Conservation (phyloP, 2,329 filamentous ascomycete genomes). For the Paecilomyces variotii region DNA sequence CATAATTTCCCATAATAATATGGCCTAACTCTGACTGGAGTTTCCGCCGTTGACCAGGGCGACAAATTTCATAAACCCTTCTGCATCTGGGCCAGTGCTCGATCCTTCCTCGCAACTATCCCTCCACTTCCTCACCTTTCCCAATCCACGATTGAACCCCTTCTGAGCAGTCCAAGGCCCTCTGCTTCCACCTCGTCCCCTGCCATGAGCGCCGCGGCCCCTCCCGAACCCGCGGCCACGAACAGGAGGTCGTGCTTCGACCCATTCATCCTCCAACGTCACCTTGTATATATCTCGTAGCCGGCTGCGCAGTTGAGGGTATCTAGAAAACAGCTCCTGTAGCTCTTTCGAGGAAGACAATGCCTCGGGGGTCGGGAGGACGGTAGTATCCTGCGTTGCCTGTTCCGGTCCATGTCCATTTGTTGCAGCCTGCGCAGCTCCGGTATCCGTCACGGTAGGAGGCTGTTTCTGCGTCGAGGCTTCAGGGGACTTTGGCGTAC, state of each 20-base stretch:
- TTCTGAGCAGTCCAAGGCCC: constrained; percentile 36
- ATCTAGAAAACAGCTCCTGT: constrained; percentile 28
- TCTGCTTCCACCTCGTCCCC: constrained; percentile 15
- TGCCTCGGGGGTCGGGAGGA: constrained; percentile 7
- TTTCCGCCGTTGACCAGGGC: constrained; percentile 19
- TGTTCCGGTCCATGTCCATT: constrained; percentile 5
- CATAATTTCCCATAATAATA: neutral
- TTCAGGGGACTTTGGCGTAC: constrained; percentile 22
- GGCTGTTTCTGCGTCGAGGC: constrained; percentile 7
- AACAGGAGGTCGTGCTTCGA: constrained; percentile 19
- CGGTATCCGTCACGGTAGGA: neutral
- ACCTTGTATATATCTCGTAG: constrained; percentile 36
- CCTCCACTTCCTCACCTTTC: constrained; percentile 30
- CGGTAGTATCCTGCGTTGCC: constrained; percentile 1
- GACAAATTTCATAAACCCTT: constrained; percentile 31
- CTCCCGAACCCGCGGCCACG: constrained; percentile 19
- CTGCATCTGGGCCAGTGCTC: constrained; percentile 22
- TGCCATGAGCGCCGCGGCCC: constrained; percentile 10
- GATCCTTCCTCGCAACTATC: constrained; percentile 28
- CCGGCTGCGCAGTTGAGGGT: constrained; percentile 31
- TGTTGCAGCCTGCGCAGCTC: neutral
- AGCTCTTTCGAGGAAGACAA: constrained; percentile 24
- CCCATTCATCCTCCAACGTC: constrained; percentile 34
- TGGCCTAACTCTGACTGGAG: neutral
- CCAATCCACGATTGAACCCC: constrained; percentile 34